Evolutionary conservation across 1,284 basidiomycete species (phyloP), one percentile per base, ranked within the genome.

Genomic region (Trametes polyzona): DNA sequence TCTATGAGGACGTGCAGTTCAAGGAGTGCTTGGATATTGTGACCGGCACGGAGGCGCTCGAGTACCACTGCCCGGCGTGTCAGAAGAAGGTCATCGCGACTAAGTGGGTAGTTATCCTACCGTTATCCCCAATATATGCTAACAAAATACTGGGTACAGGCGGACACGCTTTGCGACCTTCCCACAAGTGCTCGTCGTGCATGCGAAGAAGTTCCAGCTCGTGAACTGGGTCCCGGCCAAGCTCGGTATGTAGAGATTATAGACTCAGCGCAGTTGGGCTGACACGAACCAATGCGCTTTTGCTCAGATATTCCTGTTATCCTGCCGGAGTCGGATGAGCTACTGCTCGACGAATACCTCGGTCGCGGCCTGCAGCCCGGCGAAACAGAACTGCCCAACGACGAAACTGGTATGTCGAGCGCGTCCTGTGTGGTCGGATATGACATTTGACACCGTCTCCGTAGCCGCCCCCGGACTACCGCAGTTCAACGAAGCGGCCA

Each of bases 221-320:
- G 88, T 96, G 52, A 96, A 96, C 68, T 99, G 96, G 96, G 94
- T 99, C 3, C 96, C 97, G 0, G 85, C 91, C 5, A 99, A 99
- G 73, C 83, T 98, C 32, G 92, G 93, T 93, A 57, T 30, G 65
- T 52, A 16, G 29, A 16, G 16, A 8, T 7, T 16, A 26, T 16
- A 6, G 1, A n/a, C 27, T 5, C 4, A 3, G 3, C 17, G 10
- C 7, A 2, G 12, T 4, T 16, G 7, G 36, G 7, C 23, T 46
- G 5, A 46, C 35, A 17, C 11, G 41, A 1, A n/a, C n/a, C n/a
- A n/a, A n/a, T n/a, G n/a, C n/a, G n/a, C n/a, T n/a, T 23, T 3
- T 19, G 12, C 48, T 19, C 63, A 95, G 93, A 97, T 63, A 92
- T 99, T 24, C 95, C 95, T 0, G 76, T 98, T 21, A 72, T 84